phyloP scores from a whole-genome alignment of 768 basidiomycete species.

The Pisolithus microcarpus region DNA sequence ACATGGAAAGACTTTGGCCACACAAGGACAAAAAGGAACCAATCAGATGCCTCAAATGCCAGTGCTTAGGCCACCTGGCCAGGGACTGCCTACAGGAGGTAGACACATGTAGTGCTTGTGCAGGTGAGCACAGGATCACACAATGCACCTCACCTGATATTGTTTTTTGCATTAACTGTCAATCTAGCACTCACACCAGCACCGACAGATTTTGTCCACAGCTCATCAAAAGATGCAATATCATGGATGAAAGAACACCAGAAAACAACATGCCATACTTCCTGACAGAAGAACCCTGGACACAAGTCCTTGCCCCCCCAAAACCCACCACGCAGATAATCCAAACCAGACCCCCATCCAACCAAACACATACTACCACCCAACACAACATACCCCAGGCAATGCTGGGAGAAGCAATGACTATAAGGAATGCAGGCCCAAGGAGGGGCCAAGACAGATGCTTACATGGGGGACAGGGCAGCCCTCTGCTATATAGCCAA shows the following conservation, averaged over 20 bases:
- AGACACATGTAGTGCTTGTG: not conserved
- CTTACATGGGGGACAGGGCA: not conserved
- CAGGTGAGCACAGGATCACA: not conserved
- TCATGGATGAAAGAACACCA: too few relatives aligned
- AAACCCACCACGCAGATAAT: not conserved
- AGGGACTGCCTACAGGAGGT: not conserved
- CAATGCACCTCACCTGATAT: not conserved
- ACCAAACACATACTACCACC: not conserved
- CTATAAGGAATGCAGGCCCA: not conserved
- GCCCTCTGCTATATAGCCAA: not conserved
- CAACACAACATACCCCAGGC: not conserved
- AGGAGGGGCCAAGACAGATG: too few relatives aligned
- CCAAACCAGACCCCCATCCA: not conserved
- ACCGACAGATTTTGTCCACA: not conserved
- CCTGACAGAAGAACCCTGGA: slow-evolving; percentile 6
- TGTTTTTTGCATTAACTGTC: too few relatives aligned
- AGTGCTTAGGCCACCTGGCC: not conserved
- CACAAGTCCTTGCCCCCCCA: not conserved
- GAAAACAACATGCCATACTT: too few relatives aligned
- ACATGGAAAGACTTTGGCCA: too few relatives aligned
- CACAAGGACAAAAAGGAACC: too few relatives aligned
- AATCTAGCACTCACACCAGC: too few relatives aligned
- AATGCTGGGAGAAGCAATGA: not conserved
- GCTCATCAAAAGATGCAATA: too few relatives aligned
- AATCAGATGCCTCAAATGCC: too few relatives aligned